Conservation (phyloP, 371 early-diverging fungal genomes). For the Actinomucor elegans region DNA sequence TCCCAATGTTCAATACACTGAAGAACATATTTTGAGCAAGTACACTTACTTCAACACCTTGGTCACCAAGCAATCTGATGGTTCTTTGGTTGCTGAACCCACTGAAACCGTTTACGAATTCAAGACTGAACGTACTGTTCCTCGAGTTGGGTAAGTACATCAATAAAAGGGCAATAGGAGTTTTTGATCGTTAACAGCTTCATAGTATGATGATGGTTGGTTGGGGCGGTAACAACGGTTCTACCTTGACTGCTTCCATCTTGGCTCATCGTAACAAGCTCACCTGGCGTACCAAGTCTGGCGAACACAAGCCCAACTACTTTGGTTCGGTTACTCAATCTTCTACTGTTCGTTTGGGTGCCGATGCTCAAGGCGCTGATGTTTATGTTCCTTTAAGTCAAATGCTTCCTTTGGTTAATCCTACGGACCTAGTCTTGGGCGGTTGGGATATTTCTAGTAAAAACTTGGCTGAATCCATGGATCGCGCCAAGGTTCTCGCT, state of each 20-base stretch:
- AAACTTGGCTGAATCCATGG: constrained; percentile 91
- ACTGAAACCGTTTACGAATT: constrained; percentile 86
- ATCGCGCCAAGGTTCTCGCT: constrained; percentile 90
- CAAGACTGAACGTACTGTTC: constrained; percentile 82
- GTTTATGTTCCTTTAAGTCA: constrained; percentile 87
- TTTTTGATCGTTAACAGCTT: neutral
- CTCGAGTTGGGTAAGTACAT: constrained; percentile 72
- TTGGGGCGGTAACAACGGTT: constrained; percentile 98
- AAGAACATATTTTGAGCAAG: constrained; percentile 76
- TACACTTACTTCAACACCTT: constrained; percentile 89
- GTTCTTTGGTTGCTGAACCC: constrained; percentile 75
- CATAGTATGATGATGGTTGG: constrained; percentile 95
- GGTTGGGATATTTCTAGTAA: constrained; percentile 95
- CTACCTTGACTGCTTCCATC: constrained; percentile 94
- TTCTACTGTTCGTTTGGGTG: constrained; percentile 93
- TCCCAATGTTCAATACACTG: constrained; percentile 85
- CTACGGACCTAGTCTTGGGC: constrained; percentile 93
- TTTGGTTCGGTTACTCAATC: constrained; percentile 94
- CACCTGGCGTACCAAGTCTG: constrained; percentile 91
- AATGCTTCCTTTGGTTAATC: constrained; percentile 94
- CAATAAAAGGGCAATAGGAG: neutral
- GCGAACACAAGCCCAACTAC: constrained; percentile 91
- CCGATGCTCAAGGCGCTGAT: constrained; percentile 77
- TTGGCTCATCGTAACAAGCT: constrained; percentile 86
- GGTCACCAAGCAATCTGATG: constrained; percentile 69